Base-by-base conservation (phyloP, 163 green algal species). In the Chlorella variabilis region DNA sequence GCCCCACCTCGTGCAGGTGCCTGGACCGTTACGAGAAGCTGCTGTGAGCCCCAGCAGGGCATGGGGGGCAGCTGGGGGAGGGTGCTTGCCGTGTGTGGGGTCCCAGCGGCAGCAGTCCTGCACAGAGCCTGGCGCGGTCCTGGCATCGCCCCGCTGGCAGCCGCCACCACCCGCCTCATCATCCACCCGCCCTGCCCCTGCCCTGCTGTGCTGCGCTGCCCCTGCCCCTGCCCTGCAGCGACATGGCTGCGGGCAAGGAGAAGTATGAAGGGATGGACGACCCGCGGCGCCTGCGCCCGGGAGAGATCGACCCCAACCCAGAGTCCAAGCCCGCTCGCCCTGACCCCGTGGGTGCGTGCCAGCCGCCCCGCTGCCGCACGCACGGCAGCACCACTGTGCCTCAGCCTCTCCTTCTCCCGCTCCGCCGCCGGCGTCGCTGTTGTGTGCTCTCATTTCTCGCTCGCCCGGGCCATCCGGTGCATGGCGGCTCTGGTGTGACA, bases 261-360 rank as follows among this genome's bases (percentile, higher is more conserved):
- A 91, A 96, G 58, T 98, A 98, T 73, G 97, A 98, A 66, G 87
- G 93, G 23, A 82, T 88, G 29, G 93, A 99, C 85, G 97, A 99
- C 80, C 96, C 97, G 11, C 84, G 97, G 42, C 91, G 96, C 1
- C 88, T 99, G 76, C 91, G 96, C 0, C 95, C 97, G 8, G 97
- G 96, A 20, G 97, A 99, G 86, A 99, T 99, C 75, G 97, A 99
- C 83, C 96, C 97, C 31, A 98, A 99, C 86, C 97, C 97, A 7
- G 97, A 99, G 88, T 88, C 93, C 63, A 99, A 99, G 88, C 97
- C 97, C 11, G 97, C 97, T 15, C 87, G 95, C 34, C 71, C 71
- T 21, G 71, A 79, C 54, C 54, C 71, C 36, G 71, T 79, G 11
- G 71, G 71, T 79, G 51, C 17, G 71, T n/a, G n/a, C n/a, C n/a